Evolutionary conservation across 2,329 filamentous ascomycete genomes (phyloP).

Genomic region (Ophiostoma sp.): DNA sequence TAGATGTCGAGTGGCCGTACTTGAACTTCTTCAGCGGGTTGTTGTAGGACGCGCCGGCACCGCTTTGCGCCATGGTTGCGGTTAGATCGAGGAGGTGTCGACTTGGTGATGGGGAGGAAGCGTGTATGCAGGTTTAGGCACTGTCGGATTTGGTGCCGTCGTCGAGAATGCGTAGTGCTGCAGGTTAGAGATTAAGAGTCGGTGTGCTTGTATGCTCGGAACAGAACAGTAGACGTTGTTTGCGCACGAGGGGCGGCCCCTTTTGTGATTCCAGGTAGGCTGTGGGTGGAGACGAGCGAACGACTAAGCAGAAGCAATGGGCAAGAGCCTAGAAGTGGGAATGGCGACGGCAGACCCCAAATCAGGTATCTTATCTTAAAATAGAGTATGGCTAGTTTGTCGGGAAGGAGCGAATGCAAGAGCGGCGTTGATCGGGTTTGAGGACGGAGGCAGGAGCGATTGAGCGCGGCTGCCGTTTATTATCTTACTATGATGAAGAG

Average conservation of each 20-base stretch:
- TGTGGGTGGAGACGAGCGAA: constrained; percentile 6
- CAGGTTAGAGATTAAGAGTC: not conserved
- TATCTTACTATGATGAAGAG: not conserved
- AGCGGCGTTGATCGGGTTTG: not conserved
- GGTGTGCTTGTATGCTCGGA: not conserved
- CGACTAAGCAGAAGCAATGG: not conserved
- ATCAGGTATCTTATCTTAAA: not conserved
- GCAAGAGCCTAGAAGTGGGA: not conserved
- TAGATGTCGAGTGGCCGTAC: constrained; percentile 46
- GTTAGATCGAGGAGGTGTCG: constrained; percentile 11
- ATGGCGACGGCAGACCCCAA: no score
- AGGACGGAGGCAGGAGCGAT: not conserved
- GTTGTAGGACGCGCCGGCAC: constrained; percentile 78
- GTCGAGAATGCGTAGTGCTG: not conserved
- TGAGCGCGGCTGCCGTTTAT: not conserved
- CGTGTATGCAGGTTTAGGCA: not conserved
- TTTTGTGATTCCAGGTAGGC: constrained; percentile 11
- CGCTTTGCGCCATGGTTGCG: constrained; percentile 68
- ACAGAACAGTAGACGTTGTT: constrained; percentile 6
- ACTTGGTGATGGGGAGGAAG: constrained; percentile 4
- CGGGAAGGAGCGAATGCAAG: constrained; percentile 9
- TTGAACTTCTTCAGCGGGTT: constrained; percentile 99
- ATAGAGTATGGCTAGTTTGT: not conserved
- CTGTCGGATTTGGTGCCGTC: not conserved
- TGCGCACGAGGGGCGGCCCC: constrained; percentile 15